These are phyloP conservation scores for Ophiocordyceps polyrhachis-furcata DNA, from an alignment of 2,329 filamentous ascomycete genomes.

Conservation along the genomic window DNA sequence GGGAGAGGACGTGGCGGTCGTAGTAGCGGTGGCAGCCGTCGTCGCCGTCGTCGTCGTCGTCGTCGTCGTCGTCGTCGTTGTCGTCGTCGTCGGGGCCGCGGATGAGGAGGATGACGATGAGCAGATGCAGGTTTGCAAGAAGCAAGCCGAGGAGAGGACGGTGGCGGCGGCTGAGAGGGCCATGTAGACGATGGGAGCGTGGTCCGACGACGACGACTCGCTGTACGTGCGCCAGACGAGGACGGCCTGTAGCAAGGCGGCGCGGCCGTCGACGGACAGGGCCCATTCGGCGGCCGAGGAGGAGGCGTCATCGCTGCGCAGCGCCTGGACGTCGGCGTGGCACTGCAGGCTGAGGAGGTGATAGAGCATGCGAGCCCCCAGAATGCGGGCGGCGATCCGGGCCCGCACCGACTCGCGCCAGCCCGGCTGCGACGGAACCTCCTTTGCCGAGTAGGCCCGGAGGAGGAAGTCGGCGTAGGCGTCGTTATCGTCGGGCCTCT, in stretches of 20 bases:
- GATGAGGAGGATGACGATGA: no score
- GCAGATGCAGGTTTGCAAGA: conserved; percentile 12
- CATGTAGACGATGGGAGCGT: conserved; percentile 17
- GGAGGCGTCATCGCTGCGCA: conserved; percentile 1
- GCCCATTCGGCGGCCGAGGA: no score
- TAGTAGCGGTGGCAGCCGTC: no score
- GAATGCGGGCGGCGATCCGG: conserved; percentile 12
- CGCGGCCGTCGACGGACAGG: conserved; percentile 4
- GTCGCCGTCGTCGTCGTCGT: no score
- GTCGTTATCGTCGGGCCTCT: conserved; percentile 4
- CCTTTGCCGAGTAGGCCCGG: conserved; percentile 11
- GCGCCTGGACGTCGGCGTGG: conserved; percentile 13
- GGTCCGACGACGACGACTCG: conserved; percentile 1
- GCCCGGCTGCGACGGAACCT: conserved; percentile 7
- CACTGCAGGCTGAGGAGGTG: conserved; percentile 18
- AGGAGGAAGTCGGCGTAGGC: conserved; percentile 6
- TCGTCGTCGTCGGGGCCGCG: no score
- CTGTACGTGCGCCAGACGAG: conserved; percentile 13
- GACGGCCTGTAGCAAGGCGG: conserved; percentile 15
- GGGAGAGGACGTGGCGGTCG: no score
- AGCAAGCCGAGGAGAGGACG: conserved; percentile 19
- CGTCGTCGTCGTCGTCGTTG: no score
- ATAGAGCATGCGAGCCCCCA: conserved; percentile 16
- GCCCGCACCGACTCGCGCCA: conserved; percentile 9
- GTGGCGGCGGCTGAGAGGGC: conserved; percentile 13